Conservation (phyloP, 192 early-diverging fungal genomes). For the Entrophospora sp. region DNA sequence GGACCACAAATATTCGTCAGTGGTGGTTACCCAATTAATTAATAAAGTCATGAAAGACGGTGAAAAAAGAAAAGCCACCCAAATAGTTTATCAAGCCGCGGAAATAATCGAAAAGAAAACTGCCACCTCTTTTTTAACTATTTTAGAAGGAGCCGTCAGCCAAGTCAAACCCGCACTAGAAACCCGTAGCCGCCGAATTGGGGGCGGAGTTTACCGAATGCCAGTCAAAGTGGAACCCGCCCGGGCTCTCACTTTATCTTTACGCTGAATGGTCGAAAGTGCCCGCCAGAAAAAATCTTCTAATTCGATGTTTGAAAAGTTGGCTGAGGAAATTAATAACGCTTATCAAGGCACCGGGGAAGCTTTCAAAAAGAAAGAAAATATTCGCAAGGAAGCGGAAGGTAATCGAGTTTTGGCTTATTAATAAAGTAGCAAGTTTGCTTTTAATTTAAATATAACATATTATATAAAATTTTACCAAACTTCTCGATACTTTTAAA, state of each 20-base stretch:
- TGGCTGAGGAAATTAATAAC: not conserved
- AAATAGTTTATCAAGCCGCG: not conserved
- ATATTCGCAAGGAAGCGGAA: not conserved
- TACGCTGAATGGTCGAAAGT: not conserved
- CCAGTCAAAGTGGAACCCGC: not conserved
- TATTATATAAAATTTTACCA: no score
- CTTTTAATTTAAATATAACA: no score
- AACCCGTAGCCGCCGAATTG: not conserved
- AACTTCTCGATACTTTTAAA: no score
- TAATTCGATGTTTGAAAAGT: slow-evolving; percentile 4
- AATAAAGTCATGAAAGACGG: not conserved
- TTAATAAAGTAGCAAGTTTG: no score
- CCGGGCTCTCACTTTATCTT: not conserved
- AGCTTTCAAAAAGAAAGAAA: slow-evolving; percentile 2
- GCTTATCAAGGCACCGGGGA: not conserved
- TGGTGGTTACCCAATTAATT: not conserved
- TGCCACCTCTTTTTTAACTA: not conserved
- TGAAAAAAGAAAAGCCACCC: not conserved
- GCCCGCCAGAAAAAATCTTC: not conserved
- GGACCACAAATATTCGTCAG: not conserved
- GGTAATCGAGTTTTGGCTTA: not conserved
- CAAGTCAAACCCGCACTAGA: not conserved
- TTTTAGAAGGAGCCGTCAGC: not conserved
- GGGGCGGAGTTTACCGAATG: not conserved
- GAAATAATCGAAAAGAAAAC: not conserved